Base-by-base conservation (phyloP, 2,329 filamentous ascomycete genomes). In the Trichoderma sp. region DNA sequence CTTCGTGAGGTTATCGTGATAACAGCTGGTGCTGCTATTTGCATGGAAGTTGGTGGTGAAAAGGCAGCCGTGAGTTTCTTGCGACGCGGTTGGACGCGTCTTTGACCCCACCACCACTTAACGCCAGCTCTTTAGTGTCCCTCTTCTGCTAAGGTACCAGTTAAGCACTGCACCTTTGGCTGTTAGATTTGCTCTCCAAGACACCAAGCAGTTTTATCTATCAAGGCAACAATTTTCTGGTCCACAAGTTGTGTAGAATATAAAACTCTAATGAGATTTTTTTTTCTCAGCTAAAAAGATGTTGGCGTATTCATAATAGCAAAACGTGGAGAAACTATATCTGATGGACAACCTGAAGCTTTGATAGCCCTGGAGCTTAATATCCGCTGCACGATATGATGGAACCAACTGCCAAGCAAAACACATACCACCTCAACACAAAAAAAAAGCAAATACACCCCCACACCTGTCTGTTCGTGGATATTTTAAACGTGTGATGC, bases 51-150 rank as follows among this genome's bases (percentile, higher is more conserved):
- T 24, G 57, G 34, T 69, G 68, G 58, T 21, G 28, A 21, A 2
- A 34, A 65, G 61, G 69, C 18, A 28, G 30, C 28, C 24, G 56
- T 28, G 34, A n/a, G 24, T 34, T 56, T 60, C 34, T 24, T 63
- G 56, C 51, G 61, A 66, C 71, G 71, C 71, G 71, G 53, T 70
- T 53, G 51, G 58, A 64, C 71, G 71, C 71, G 71, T 61, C 51
- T 14, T 18, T 18, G 36, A 70, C 39, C 71, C 71, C 71, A 68
- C 71, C 66, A 70, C 53, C 66, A 72, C 53, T 70, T 70, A 63
- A 62, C 57, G 57, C 67, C 67, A 70, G 28, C 47, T 28, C 51
- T 57, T 9, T 60, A 60, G 57, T 21, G 57, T 32, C 18, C n/a
- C 26, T n/a, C 28, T 34, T 21, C 26, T 2, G 15, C 56, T 7